Evolutionary conservation across 495 filamentous ascomycete species (phyloP).

Genomic region (Aspergillus steynii): DNA sequence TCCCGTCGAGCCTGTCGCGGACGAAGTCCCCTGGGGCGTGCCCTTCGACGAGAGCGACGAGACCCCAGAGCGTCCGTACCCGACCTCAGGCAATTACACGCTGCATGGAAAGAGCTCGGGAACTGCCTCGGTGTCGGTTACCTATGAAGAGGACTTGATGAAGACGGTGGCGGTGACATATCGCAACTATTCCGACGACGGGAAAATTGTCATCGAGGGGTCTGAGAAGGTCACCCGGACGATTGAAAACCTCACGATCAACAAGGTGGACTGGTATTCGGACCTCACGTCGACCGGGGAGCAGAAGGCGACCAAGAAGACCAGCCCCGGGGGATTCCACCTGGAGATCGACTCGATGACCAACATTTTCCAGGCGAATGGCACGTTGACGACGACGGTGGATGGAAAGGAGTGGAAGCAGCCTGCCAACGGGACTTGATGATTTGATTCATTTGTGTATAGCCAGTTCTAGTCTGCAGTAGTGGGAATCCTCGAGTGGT

Average conservation of each 20-base stretch:
- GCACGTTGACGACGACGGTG: slow-evolving; percentile 24
- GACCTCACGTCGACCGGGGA: slow-evolving; percentile 18
- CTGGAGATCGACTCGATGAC: slow-evolving; percentile 18
- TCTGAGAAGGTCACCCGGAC: slow-evolving; percentile 17
- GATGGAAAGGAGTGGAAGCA: slow-evolving; percentile 23
- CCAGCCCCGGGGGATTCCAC: slow-evolving; percentile 23
- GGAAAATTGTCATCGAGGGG: slow-evolving; percentile 15
- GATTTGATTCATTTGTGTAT: not conserved
- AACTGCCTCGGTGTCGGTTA: slow-evolving; percentile 6
- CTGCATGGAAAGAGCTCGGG: slow-evolving; percentile 15
- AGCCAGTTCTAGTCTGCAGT: too few relatives aligned
- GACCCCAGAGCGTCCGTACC: slow-evolving; percentile 2
- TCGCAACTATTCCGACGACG: slow-evolving; percentile 26
- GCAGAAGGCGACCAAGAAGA: slow-evolving; percentile 18
- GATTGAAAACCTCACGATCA: not conserved
- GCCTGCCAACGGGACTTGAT: slow-evolving; percentile 24
- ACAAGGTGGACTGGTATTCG: slow-evolving; percentile 23
- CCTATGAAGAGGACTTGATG: slow-evolving; percentile 1
- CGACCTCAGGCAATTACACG: slow-evolving; percentile 11
- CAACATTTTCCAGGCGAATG: slow-evolving; percentile 28
- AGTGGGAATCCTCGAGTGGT: not conserved
- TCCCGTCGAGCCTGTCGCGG: slow-evolving; percentile 11
- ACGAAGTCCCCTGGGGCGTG: slow-evolving; percentile 19
- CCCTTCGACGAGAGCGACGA: slow-evolving; percentile 4
- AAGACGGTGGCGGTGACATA: slow-evolving; percentile 21